Conservation (phyloP, 2,329 filamentous ascomycete genomes). For the Calonectria pauciramosa region DNA sequence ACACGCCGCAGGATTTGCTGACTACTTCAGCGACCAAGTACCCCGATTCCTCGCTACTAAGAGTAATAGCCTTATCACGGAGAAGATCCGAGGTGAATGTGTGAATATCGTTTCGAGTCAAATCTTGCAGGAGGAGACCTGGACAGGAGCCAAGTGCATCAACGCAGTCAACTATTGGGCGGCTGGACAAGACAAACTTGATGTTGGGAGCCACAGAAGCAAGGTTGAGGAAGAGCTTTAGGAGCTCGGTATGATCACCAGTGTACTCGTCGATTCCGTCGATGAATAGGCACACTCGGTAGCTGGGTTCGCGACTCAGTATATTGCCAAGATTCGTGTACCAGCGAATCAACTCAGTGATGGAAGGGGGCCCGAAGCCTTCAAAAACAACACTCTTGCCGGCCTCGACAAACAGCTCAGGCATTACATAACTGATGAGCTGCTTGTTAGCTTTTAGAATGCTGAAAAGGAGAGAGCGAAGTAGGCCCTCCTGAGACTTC, state of each 20-base stretch:
- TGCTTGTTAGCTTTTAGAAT: background rate
- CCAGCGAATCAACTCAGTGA: background rate
- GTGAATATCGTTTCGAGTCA: background rate
- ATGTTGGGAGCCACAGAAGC: background rate
- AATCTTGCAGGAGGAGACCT: background rate
- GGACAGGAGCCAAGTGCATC: background rate
- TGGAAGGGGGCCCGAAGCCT: background rate
- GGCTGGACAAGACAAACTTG: background rate
- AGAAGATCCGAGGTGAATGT: background rate
- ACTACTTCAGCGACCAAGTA: background rate
- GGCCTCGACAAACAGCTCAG: background rate
- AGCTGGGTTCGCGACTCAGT: background rate
- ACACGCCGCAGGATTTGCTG: background rate
- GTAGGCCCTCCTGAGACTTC: background rate
- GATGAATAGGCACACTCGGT: background rate
- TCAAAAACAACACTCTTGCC: background rate
- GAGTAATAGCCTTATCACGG: background rate
- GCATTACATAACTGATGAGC: background rate
- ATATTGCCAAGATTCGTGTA: background rate
- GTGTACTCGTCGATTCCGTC: background rate
- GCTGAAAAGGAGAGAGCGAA: background rate
- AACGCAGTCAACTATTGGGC: background rate
- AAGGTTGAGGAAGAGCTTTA: background rate
- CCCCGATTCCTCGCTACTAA: background rate
- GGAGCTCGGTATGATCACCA: background rate